Evolutionary conservation across 257 asterid species (phyloP).

Genomic region (Buddleja alternifolia): DNA sequence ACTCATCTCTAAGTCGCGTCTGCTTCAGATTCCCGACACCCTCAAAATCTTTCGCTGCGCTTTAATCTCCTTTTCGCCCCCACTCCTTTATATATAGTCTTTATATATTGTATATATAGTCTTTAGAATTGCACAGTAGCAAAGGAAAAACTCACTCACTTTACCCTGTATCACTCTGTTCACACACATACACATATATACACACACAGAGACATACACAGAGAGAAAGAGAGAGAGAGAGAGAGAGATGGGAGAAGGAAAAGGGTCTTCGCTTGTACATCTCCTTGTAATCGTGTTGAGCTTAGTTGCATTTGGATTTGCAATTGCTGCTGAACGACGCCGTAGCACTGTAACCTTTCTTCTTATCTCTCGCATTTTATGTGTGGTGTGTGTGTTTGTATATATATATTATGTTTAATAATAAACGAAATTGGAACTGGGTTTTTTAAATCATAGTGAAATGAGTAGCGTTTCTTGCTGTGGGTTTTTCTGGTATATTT

Average conservation of each 20-base stretch:
- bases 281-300: slow-evolving; percentile 54
- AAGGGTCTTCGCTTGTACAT: slow-evolving; percentile 70
- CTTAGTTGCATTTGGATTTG: slow-evolving; percentile 67
- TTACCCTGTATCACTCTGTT: slow-evolving; percentile 8
- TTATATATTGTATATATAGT: no score
- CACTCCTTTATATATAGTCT: not conserved
- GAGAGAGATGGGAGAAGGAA: slow-evolving; percentile 35
- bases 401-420: not conserved
- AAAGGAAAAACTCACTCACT: not conserved
- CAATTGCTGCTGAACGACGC: slow-evolving; percentile 78
- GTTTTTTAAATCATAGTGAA: not conserved
- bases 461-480: no score
- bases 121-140: slow-evolving; percentile 3
- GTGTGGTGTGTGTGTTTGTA: no score
- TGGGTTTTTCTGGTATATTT: no score
- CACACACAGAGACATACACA: no score
- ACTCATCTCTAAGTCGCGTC: not conserved
- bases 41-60: slow-evolving; percentile 24
- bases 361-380: not conserved
- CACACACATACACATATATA: not conserved
- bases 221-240: no score
- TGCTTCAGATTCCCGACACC: not conserved
- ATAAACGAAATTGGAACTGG: not conserved
- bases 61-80: not conserved
- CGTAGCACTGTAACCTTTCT: slow-evolving; percentile 53